Evolutionary conservation across 2,329 filamentous ascomycete species (phyloP).

Genomic region (Anthostomella pinea): DNA sequence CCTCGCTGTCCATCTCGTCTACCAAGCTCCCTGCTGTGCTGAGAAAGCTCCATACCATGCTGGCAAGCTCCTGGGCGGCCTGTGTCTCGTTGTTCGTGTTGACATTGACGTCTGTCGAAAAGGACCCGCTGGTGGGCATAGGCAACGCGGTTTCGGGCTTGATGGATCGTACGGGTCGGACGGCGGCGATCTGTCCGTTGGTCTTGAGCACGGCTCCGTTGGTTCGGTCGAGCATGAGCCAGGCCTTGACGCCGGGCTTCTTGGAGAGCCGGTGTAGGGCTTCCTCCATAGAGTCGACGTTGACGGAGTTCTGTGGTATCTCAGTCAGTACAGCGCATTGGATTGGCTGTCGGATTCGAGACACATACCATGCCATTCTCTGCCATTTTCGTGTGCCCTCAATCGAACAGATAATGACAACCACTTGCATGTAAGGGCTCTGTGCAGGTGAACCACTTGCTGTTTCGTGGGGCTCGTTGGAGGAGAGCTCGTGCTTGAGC

Average conservation of each 20-base stretch:
- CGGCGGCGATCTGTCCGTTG: constrained; percentile 63
- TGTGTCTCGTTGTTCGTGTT: constrained; percentile 48
- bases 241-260: constrained; percentile 76
- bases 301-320: constrained; percentile 35
- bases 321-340: constrained; percentile 1
- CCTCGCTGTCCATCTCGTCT: constrained; percentile 70
- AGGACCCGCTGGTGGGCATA: constrained; percentile 35
- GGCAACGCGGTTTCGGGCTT: constrained; percentile 17
- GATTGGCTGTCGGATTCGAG: neutral
- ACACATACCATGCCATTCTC: constrained; percentile 27
- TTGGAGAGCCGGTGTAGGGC: constrained; percentile 68
- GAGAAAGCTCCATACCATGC: constrained; percentile 74
- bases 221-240: constrained; percentile 69
- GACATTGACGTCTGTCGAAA: constrained; percentile 43
- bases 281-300: constrained; percentile 62
- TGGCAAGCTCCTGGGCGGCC: constrained; percentile 69
- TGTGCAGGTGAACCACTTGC: too few relatives aligned
- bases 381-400: constrained; percentile 18
- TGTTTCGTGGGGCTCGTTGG: neutral
- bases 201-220: constrained; percentile 74
- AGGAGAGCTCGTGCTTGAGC: neutral
- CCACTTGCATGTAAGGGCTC: neutral
- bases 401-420: neutral
- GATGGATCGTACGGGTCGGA: constrained; percentile 43
- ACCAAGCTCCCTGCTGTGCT: constrained; percentile 66